Conservation (phyloP, 331 rosid genomes). For the Malus hybrid region DNA sequence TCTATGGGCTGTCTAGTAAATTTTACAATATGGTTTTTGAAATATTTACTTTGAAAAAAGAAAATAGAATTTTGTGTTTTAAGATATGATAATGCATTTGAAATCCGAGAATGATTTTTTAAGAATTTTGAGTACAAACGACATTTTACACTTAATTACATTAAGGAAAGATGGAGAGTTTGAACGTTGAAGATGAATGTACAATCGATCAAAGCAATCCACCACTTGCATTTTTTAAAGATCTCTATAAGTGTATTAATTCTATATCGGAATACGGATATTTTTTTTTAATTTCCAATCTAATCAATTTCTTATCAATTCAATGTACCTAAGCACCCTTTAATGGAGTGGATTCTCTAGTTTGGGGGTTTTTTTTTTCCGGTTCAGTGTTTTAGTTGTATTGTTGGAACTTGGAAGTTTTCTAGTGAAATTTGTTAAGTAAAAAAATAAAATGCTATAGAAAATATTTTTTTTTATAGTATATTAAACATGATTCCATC, state of each 20-base stretch:
- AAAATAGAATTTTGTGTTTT: too few species aligned
- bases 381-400: too few species aligned
- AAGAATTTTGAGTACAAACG: not conserved
- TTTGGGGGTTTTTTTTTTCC: not conserved
- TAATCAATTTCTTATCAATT: too few species aligned
- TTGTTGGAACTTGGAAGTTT: not conserved
- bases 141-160: too few species aligned
- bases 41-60: too few species aligned
- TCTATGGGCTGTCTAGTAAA: too few species aligned
- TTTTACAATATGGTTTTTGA: not conserved
- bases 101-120: too few species aligned
- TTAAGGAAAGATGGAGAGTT: fast-evolving
- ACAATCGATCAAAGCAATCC: too few species aligned
- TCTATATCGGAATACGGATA: too few species aligned
- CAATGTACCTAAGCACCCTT: not conserved
- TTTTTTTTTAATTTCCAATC: not conserved
- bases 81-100: not conserved
- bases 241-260: too few species aligned
- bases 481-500: not conserved
- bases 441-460: not conserved
- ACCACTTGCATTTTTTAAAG: not conserved
- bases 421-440: not conserved
- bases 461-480: too few species aligned
- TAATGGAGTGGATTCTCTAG: not conserved
- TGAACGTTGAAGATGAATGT: too few species aligned